These are phyloP conservation scores for Fragaria nilgerrensis DNA, from an alignment of 306 rosid species.

Conservation along the genomic window DNA sequence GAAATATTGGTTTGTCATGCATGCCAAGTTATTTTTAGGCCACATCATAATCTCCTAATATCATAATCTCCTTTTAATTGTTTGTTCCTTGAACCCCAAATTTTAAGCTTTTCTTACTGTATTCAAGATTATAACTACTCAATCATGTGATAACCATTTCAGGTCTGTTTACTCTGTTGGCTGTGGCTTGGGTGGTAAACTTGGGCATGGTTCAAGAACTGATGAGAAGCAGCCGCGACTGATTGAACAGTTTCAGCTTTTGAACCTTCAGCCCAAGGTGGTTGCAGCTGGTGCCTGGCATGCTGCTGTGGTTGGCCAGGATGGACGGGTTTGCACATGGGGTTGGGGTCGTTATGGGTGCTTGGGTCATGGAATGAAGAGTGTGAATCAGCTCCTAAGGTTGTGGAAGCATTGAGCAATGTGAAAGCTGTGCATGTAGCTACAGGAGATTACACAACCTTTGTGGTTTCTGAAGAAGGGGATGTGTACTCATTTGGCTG, in stretches of 20 bases:
- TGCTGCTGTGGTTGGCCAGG: slow-evolving; percentile 92
- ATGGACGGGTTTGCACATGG: slow-evolving; percentile 97
- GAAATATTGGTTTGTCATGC: not conserved
- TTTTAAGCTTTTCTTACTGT: not conserved
- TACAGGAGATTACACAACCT: slow-evolving; percentile 96
- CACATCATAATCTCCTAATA: not conserved
- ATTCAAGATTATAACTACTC: slow-evolving; percentile 9
- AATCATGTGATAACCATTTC: slow-evolving; percentile 18
- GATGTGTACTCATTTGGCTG: slow-evolving; percentile 92
- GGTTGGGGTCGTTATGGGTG: slow-evolving; percentile 99
- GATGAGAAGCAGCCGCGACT: slow-evolving; percentile 83
- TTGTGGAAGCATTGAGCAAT: slow-evolving; percentile 65
- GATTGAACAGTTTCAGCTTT: slow-evolving; percentile 61
- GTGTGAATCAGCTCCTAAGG: slow-evolving; percentile 82
- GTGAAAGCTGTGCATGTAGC: slow-evolving; percentile 86
- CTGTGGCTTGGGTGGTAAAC: slow-evolving; percentile 97
- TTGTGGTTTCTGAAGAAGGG: slow-evolving; percentile 73
- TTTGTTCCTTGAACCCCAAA: not conserved
- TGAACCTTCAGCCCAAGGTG: slow-evolving; percentile 83
- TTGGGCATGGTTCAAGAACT: slow-evolving; percentile 80
- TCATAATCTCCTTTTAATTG: not conserved
- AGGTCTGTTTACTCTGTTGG: slow-evolving; percentile 98
- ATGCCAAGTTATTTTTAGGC: not conserved
- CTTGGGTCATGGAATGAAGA: slow-evolving; percentile 93
- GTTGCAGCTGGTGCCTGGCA: slow-evolving; percentile 99